A percentile compares a stretch with the other conserved stretches of the same genome.
These are phyloP conservation scores for Citrus sp. DNA, from an alignment of 345 rosid species.

Conservation along the genomic window DNA sequence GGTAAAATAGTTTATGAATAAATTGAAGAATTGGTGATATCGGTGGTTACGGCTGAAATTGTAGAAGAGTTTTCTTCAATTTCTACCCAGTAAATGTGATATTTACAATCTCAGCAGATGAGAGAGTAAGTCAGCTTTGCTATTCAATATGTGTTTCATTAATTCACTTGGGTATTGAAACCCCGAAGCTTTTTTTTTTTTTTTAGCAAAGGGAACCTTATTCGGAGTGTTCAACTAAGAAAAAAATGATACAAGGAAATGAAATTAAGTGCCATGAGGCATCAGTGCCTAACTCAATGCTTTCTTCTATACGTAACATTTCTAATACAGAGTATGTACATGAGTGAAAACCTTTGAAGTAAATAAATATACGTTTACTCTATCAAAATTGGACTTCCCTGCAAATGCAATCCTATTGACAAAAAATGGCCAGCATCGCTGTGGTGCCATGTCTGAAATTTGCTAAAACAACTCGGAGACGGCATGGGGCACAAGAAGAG, in stretches of 20 bases:
- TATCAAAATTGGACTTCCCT: constrained; percentile 38
- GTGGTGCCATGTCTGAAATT: neutral
- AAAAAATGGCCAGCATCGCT: neutral
- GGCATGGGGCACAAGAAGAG: constrained; percentile 1
- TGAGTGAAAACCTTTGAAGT: neutral
- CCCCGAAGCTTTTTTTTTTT: no score
- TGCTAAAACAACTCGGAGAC: neutral
- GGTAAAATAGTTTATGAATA: no score
- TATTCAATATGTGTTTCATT: no score
- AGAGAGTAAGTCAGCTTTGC: no score
- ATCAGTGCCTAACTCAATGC: neutral
- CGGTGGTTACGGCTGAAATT: no score
- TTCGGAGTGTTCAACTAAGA: neutral
- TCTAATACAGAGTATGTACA: constrained; percentile 24
- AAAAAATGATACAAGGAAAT: neutral
- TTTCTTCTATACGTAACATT: constrained; percentile 1
- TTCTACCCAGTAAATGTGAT: no score
- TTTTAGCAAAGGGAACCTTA: no score
- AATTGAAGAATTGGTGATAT: no score
- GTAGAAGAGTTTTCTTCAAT: no score
- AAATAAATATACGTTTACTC: constrained; percentile 3
- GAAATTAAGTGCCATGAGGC: neutral
- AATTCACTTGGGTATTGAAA: no score
- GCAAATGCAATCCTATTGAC: constrained; percentile 3
- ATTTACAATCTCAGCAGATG: no score